Evolutionary conservation across 148 eudicot genomes (phyloP), one percentile per base, ranked within the genome.

Genomic region (Amaranthus palmeri): DNA sequence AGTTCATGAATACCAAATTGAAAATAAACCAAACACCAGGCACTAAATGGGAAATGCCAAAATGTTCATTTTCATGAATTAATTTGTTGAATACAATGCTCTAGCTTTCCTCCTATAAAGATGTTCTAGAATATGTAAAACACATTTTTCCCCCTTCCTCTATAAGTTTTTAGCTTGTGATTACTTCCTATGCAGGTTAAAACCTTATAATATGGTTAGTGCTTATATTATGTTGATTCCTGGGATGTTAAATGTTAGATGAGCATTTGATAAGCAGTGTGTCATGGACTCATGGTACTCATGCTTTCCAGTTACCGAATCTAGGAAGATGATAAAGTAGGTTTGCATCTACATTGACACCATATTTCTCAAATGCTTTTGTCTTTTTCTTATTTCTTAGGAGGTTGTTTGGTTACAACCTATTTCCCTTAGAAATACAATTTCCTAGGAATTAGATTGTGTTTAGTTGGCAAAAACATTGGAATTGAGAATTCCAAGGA

Each of bases 261-360:
- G 55, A 53, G 55, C 55, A 53, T 53, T 53, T 53, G 4, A 53
- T 53, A 53, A 53, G 55, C 55, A 53, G 55, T 53, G 10, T 53
- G 55, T 53, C 55, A 53, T 53, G 55, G 55, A 25, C 36, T 25
- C 36, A 25, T 25, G 36, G 36, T 11, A 53, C 36, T 25, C 36
- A 11, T 53, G 55, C 13, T 53, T 53, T 53, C 55, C 55, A 53
- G 55, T 10, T 53, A 53, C 55, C 36, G 0, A 25, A 25, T 0
- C 55, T 53, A 53, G 55, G 55, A 53, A 53, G 55, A 53, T 6
- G 12, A 53, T 53, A 53, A 53, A 53, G 55, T 53, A 53, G 55
- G 55, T 53, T 53, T 53, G 10, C 55, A 53, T 53, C 55, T 53
- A 53, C 55, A 53, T 53, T 53, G 55, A 53, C 55, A 53, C 55